Percentiles rank a stretch among this genome's conserved stretches.
Evolutionary conservation across 129 eudicot genomes (phyloP).

Genomic region (Flaveria bidentis): DNA sequence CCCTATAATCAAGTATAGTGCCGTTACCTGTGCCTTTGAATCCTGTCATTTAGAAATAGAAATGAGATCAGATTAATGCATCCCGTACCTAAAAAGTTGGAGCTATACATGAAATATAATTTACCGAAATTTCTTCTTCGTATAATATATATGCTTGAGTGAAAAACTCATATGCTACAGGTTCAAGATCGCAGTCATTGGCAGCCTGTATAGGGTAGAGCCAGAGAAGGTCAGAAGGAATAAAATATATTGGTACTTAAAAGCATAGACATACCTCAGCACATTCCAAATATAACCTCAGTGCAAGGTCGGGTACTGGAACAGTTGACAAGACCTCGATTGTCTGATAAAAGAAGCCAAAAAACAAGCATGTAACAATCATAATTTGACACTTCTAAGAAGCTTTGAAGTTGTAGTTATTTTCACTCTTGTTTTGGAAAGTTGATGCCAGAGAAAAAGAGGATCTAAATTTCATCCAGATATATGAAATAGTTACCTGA

Average conservation of each 20-base stretch:
- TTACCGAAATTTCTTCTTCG: constrained; percentile 96
- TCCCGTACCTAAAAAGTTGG: constrained; percentile 1
- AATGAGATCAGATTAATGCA: not conserved
- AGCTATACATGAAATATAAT: not conserved
- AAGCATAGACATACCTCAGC: constrained; percentile 67
- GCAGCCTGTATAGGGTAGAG: constrained; percentile 63
- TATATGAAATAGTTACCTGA: constrained; percentile 49
- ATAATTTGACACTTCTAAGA: not conserved
- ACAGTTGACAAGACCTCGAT: constrained; percentile 73
- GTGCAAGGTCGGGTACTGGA: constrained; percentile 91
- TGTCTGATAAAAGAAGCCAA: constrained; percentile 45
- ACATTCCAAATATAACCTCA: constrained; percentile 83
- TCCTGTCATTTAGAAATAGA: constrained; percentile 50
- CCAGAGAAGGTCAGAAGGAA: not conserved
- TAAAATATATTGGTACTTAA: not conserved
- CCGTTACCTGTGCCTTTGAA: constrained; percentile 91
- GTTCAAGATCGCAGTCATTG: constrained; percentile 93
- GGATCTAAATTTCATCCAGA: not conserved
- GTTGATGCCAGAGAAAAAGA: constrained; percentile 7
- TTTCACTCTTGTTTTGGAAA: constrained; percentile 6
- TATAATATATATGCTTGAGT: constrained; percentile 97
- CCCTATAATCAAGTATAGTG: constrained; percentile 86
- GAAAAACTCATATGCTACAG: constrained; percentile 97
- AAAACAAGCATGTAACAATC: constrained; percentile 16
- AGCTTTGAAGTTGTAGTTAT: not conserved